A percentile compares a stretch with the other conserved stretches of the same genome.
These are phyloP conservation scores for Neocatenulostroma microsporum DNA, from an alignment of 2,329 filamentous ascomycete species.

Conservation along the genomic window DNA sequence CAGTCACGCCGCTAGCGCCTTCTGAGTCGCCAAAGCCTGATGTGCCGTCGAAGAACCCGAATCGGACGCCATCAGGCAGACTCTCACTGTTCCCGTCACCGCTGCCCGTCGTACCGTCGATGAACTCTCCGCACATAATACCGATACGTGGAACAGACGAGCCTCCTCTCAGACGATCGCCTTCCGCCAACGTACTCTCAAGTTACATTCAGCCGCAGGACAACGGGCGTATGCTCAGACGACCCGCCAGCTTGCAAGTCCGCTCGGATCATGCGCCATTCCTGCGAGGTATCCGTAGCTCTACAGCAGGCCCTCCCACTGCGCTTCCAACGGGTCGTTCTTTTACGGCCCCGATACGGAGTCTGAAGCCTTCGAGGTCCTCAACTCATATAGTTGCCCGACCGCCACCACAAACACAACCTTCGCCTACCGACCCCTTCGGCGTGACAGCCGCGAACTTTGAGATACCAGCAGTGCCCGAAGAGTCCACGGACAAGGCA, in stretches of 20 bases:
- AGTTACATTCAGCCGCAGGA: background rate
- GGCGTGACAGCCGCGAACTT: too few relatives aligned
- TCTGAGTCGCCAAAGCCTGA: conserved; percentile 7
- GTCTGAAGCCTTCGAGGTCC: conserved; percentile 24
- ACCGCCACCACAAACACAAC: conserved; percentile 4
- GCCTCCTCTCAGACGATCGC: conserved; percentile 4
- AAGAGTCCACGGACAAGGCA: too few relatives aligned
- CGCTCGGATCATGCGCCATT: conserved; percentile 37
- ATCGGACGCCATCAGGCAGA: conserved; percentile 4
- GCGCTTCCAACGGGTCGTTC: conserved; percentile 7
- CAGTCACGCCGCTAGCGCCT: conserved; percentile 3
- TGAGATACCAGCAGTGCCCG: too few relatives aligned
- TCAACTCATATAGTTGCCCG: conserved; percentile 4
- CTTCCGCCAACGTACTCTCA: background rate
- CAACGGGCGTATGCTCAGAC: conserved; percentile 23
- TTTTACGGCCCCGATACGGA: conserved; percentile 26
- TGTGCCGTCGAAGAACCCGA: background rate
- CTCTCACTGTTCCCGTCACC: conserved; percentile 8
- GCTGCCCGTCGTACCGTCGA: background rate
- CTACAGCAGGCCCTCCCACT: conserved; percentile 8
- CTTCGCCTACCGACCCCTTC: conserved; percentile 19
- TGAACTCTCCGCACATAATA: background rate
- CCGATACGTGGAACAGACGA: conserved; percentile 5
- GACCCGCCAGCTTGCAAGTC: conserved; percentile 40
- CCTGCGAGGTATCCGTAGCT: conserved; percentile 30